Evolutionary conservation across 1,139 yeast genomes (phyloP).

Genomic region (Pneumocystis oryctolagi): DNA sequence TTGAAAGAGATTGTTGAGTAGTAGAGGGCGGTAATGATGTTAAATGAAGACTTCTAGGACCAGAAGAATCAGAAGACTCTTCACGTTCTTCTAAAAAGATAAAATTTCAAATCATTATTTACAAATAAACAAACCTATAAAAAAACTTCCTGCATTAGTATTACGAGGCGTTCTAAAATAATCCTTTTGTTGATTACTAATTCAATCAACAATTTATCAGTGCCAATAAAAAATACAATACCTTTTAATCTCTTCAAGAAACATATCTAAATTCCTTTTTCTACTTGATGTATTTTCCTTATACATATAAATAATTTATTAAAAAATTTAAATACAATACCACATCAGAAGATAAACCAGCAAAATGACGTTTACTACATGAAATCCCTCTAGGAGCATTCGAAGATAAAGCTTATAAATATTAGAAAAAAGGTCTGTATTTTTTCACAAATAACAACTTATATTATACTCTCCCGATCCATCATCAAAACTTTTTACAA

Average conservation of each 20-base stretch:
- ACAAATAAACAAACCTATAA: not conserved
- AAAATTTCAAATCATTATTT: not conserved
- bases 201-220: not conserved
- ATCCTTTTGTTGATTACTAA: not conserved
- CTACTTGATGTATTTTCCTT: not conserved
- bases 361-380: conserved; percentile 1
- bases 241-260: conserved; percentile 3
- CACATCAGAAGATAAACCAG: not conserved
- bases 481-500: conserved; percentile 6
- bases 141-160: not conserved
- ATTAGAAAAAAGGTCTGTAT: not conserved
- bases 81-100: not conserved
- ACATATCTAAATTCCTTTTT: not conserved
- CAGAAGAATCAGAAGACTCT: not conserved
- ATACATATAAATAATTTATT: not conserved
- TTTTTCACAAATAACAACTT: not conserved
- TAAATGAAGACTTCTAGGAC: conserved; percentile 1
- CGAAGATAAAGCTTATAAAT: not conserved
- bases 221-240: not conserved
- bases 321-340: not conserved
- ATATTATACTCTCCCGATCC: not conserved
- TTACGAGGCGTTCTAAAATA: not conserved
- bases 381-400: not conserved
- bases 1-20: not conserved
- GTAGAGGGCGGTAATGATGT: not conserved